Evolutionary conservation across 805 yeast genomes (phyloP), one percentile per base, ranked within the genome.

Genomic region (Pichia pseudocactophila): DNA sequence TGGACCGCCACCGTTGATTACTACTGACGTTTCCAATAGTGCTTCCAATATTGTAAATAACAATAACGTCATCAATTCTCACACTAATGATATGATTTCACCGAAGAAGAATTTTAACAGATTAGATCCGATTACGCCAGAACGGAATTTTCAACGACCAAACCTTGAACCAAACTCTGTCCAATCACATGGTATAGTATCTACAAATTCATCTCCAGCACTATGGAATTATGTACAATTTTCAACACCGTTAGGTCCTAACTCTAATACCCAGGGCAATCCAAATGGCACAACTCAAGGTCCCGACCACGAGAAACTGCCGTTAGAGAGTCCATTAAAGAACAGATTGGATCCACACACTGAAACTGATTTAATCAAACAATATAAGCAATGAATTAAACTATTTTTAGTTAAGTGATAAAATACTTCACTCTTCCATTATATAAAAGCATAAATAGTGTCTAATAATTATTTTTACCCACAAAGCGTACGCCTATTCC

Each of bases 191-290:
- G 60, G 61, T 28, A n/a, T n/a, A 28, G 31, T 4, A 65, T 64
- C 74, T 62, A 64, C 56, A 7, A 71, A 65, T 38, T 75, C 82
- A 26, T 85, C 95, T 1, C 97, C 97, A 1, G 96, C 95, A 15
- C 75, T 89, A 45, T 86, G 96, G 97, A 85, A 83, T 57, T 80
- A 85, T 64, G 86, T 89, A 55, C 96, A 88, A 54, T 79, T 89
- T 39, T 64, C 69, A 11, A 62, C 65, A 1, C 65, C 66, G 2
- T 37, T 61, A 32, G 64, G 59, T 9, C 59, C 48, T 7, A 36
- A 42, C n/a, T 45, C 26, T 30, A 40, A 33, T 13, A 38, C 25
- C 22, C 34, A 36, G 11, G 37, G 30, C 22, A 33, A 25, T 11
- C 18, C 17, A 11, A 30, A 17, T 19, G 31, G 31, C 6, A 28